Evolutionary conservation across 345 rosid genomes (phyloP).

Genomic region (Linum lewisii): DNA sequence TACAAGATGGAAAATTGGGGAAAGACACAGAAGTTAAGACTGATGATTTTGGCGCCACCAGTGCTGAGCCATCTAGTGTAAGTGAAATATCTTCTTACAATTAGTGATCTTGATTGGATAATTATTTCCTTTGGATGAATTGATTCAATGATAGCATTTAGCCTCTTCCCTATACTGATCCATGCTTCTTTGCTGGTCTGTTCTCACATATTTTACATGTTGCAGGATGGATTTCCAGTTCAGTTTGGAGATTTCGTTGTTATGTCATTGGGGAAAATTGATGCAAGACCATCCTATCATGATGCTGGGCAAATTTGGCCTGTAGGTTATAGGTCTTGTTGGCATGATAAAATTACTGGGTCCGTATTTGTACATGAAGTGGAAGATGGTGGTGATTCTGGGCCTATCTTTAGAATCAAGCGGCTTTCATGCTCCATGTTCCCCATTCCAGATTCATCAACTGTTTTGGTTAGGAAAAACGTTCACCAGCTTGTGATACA

Average conservation of each 20-base stretch:
- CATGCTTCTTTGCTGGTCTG: constrained; percentile 14
- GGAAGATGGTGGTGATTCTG: constrained; percentile 71
- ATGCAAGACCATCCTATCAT: constrained; percentile 76
- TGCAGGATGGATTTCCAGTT: constrained; percentile 72
- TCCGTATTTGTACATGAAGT: constrained; percentile 79
- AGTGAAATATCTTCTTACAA: constrained; percentile 18
- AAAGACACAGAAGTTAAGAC: constrained; percentile 33
- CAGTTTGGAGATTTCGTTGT: constrained; percentile 91
- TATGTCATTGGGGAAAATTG: constrained; percentile 72
- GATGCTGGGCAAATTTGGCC: constrained; percentile 54
- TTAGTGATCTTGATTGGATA: constrained; percentile 1
- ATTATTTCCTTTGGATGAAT: neutral
- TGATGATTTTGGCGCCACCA: constrained; percentile 27
- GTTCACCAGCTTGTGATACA: constrained; percentile 22
- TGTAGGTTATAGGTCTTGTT: constrained; percentile 79
- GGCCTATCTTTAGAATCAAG: constrained; percentile 78
- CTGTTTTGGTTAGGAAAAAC: constrained; percentile 39
- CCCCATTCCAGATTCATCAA: constrained; percentile 50
- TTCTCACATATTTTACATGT: constrained; percentile 17
- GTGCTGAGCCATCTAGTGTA: constrained; percentile 39
- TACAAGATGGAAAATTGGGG: constrained; percentile 24
- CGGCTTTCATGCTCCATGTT: constrained; percentile 67
- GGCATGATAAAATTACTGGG: constrained; percentile 97
- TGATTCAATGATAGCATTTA: neutral
- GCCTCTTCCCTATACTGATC: constrained; percentile 1